phyloP scores from a whole-genome alignment of 148 eudicot species.

The Bassia scoparia region DNA sequence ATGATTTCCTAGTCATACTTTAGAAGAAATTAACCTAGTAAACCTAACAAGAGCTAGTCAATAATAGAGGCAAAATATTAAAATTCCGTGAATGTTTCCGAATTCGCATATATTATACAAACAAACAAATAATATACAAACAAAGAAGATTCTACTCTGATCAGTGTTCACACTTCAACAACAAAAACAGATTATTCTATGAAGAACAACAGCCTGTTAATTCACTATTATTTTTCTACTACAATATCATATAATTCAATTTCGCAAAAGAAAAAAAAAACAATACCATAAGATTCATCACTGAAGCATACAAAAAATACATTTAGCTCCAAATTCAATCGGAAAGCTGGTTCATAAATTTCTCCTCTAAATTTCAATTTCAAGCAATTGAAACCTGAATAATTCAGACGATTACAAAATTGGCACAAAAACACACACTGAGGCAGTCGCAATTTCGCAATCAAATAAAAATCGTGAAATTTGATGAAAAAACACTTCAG shows the following conservation, averaged over 20 bases:
- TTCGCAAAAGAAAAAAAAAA: no score
- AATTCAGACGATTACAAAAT: background rate
- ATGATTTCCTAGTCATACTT: background rate
- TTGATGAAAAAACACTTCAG: background rate
- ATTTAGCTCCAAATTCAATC: background rate
- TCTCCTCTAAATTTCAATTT: background rate
- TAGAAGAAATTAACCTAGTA: background rate
- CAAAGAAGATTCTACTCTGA: background rate
- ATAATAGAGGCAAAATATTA: background rate
- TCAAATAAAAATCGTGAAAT: background rate
- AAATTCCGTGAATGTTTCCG: no score
- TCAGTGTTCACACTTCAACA: background rate
- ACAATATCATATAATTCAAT: no score
- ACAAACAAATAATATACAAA: no score
- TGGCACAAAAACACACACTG: background rate
- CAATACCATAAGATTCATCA: background rate
- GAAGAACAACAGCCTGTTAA: background rate
- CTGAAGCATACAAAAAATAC: background rate
- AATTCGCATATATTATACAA: background rate
- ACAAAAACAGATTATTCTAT: background rate
- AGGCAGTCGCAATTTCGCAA: background rate
- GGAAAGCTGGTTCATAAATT: background rate
- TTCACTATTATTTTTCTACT: no score
- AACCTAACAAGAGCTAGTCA: background rate
- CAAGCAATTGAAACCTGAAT: background rate